These are phyloP conservation scores for Ophiobolus disseminans DNA, from an alignment of 2,329 filamentous ascomycete genomes.

Conservation along the genomic window DNA sequence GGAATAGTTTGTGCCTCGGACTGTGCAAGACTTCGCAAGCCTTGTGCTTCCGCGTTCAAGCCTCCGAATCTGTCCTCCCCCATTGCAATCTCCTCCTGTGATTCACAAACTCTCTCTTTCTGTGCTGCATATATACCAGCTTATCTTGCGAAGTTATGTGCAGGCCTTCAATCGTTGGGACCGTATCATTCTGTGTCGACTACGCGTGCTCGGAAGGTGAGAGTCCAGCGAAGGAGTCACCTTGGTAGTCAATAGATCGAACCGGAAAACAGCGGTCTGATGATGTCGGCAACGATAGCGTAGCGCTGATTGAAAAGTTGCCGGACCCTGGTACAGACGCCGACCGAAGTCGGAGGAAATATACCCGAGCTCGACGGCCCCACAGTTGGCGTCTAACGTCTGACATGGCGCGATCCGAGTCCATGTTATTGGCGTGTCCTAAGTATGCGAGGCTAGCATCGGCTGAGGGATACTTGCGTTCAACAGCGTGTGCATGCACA, in stretches of 20 bases:
- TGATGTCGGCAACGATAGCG: conserved; percentile 1
- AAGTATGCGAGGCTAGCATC: conserved; percentile 7
- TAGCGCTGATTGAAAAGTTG: conserved; percentile 14
- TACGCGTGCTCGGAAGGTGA: background rate
- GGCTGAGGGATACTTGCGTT: conserved; percentile 8
- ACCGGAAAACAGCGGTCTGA: conserved; percentile 9
- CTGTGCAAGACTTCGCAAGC: background rate
- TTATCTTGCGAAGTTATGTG: background rate
- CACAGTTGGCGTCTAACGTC: conserved; percentile 10
- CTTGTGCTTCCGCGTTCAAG: conserved; percentile 11
- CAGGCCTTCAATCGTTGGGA: background rate
- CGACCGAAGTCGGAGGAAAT: conserved; percentile 28
- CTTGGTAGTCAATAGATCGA: too few relatives aligned
- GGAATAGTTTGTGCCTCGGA: conserved; percentile 5
- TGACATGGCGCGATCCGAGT: background rate
- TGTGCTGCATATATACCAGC: conserved; percentile 40
- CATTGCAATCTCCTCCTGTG: conserved; percentile 42
- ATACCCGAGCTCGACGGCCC: conserved; percentile 11
- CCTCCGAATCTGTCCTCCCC: conserved; percentile 24
- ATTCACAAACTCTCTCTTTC: conserved; percentile 33
- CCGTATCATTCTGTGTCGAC: background rate
- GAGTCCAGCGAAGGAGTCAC: background rate
- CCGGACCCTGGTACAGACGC: conserved; percentile 13
- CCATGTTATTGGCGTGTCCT: background rate
- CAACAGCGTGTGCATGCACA: too few relatives aligned